Base-by-base conservation (phyloP, 106 monocot species). In the Chionographis japonica region DNA sequence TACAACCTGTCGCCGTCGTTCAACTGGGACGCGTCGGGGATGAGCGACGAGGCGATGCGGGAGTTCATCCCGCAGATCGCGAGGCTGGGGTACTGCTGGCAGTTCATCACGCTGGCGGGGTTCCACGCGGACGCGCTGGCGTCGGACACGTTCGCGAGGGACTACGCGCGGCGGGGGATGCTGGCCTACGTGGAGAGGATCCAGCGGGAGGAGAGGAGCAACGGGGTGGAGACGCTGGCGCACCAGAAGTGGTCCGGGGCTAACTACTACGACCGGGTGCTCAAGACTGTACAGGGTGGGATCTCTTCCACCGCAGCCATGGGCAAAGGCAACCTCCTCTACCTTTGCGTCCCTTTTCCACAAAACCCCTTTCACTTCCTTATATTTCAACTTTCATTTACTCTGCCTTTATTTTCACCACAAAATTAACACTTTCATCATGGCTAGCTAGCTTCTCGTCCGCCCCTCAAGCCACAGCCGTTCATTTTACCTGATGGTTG, bases 171-270 rank as follows among this genome's bases (percentile, higher is more conserved):
- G 68, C 39, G 83, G 37, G 95, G 95, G 57, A 88, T 95, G 87
- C 65, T 95, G 70, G 94, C 94, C 1, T 95, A 95, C 50, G 94
- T 95, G 27, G 94, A 95, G 81, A 88, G 84, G 81, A 95, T 95
- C 8, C 91, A 95, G 79, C 77, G 95, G 67, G 88, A 95, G 84
- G 95, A 95, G 81, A 78, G 91, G 79, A 79, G 61, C 70, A 74
- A 91, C n/a, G 85, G 77, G 8, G 91, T 95, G 9, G 95, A 95
- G 8, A 95, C 95, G 3, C 66, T 95, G 66, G 88, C 85, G 12
- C 91, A 95, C 62, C 95, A 95, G 84, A 91, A 91, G 75, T 95
- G 95, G 95, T 88, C 94, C 6, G 94, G 94, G 4, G 94, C 91
- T 0, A 95, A 91, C 52, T 95, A 88, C 69, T 88, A 95, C 40